Evolutionary conservation across 129 eudicot genomes (phyloP).

Genomic region (Erigeron canadensis): DNA sequence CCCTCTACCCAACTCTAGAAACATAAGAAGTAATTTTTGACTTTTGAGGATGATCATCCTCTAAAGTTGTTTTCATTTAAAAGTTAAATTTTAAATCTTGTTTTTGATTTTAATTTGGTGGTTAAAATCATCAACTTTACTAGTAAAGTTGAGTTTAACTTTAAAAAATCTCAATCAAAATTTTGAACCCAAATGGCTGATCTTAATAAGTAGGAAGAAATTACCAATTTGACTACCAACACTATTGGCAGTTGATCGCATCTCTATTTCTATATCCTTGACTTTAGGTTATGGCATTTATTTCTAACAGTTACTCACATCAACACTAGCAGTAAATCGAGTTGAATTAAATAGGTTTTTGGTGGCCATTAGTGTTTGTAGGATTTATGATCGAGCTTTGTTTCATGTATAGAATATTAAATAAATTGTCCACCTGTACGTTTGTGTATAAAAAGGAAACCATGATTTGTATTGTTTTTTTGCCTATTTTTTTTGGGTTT

Average conservation of each 20-base stretch:
- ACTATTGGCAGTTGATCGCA: background rate
- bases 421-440: slow-evolving; percentile 15
- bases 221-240: background rate
- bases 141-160: too few species aligned
- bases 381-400: slow-evolving; percentile 7
- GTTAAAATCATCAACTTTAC: too few species aligned
- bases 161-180: too few species aligned
- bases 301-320: background rate
- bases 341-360: background rate
- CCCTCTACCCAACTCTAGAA: too few species aligned
- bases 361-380: slow-evolving; percentile 14
- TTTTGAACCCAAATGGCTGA: too few species aligned
- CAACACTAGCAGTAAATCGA: background rate
- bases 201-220: too few species aligned
- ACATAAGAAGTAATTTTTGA: too few species aligned
- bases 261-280: background rate
- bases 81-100: too few species aligned
- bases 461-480: background rate
- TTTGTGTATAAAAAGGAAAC: slow-evolving; percentile 5
- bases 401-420: slow-evolving; percentile 10
- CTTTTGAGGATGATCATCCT: too few species aligned
- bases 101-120: too few species aligned
- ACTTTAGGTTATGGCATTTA: slow-evolving; percentile 4
- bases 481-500: background rate
- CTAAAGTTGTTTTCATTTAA: too few species aligned